Evolutionary conservation across 2,329 filamentous ascomycete species (phyloP).

Genomic region (Microcyclosporella mali): DNA sequence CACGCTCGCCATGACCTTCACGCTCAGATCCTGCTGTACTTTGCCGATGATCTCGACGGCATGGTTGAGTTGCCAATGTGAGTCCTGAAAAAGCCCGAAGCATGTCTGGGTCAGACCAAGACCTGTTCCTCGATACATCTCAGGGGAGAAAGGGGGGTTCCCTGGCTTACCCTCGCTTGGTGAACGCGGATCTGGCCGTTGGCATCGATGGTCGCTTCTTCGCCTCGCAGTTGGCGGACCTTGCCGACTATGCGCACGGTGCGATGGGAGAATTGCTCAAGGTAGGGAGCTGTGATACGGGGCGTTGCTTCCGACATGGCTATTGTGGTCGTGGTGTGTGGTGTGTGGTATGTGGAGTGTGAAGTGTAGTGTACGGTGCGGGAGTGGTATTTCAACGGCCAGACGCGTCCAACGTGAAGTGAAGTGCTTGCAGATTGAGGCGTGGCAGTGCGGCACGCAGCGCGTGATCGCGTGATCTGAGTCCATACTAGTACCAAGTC

Average conservation of each 20-base stretch:
- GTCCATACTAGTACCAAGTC: too few relatives aligned
- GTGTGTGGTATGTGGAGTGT: neutral
- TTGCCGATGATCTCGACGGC: constrained; percentile 74
- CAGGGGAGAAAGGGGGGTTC: too few relatives aligned
- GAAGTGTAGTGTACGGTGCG: neutral
- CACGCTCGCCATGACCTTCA: constrained; percentile 63
- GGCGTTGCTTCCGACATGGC: constrained; percentile 70
- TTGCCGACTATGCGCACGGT: constrained; percentile 83
- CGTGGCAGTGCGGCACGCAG: neutral
- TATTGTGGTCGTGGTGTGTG: neutral
- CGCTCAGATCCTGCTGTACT: constrained; percentile 64
- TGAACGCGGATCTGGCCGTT: constrained; percentile 56
- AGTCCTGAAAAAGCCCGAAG: constrained; percentile 54
- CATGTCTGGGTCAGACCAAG: too few relatives aligned
- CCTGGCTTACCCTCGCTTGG: neutral
- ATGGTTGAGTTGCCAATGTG: constrained; percentile 63
- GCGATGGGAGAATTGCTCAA: constrained; percentile 63
- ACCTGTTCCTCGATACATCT: too few relatives aligned
- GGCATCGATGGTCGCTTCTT: constrained; percentile 72
- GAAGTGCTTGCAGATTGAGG: neutral
- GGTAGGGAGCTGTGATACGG: constrained; percentile 73
- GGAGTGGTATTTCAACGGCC: neutral
- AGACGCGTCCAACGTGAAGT: too few relatives aligned
- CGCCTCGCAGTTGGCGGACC: constrained; percentile 74
- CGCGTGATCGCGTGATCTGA: neutral